Evolutionary conservation across 2,329 filamentous ascomycete genomes (phyloP).

Genomic region (Phaeosphaeriaceae sp.): DNA sequence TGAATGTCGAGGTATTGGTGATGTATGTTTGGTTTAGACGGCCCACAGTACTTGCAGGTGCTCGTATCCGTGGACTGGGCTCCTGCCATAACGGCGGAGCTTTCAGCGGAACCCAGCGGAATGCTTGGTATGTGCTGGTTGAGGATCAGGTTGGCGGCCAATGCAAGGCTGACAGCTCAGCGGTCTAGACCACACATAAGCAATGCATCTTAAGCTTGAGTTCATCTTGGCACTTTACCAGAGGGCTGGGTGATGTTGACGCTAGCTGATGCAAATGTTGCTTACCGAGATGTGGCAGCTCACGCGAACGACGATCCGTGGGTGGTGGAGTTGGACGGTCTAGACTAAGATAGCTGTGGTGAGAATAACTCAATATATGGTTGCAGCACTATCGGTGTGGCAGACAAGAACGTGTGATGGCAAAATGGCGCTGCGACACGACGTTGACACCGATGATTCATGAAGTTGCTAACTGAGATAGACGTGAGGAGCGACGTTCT

Average conservation of each 20-base stretch:
- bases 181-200: slow-evolving; percentile 7
- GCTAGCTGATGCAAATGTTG: neutral
- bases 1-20: slow-evolving; percentile 15
- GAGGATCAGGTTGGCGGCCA: neutral
- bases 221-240: neutral
- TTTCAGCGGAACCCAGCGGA: slow-evolving; percentile 3
- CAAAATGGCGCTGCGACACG: neutral
- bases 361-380: neutral
- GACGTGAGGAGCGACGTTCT: neutral
- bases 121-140: slow-evolving; percentile 3
- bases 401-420: neutral
- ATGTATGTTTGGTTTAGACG: neutral
- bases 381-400: neutral
- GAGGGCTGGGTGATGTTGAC: neutral
- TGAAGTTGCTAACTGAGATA: neutral
- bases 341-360: neutral
- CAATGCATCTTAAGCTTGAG: neutral
- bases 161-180: slow-evolving; percentile 1
- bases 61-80: neutral
- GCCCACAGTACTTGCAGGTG: slow-evolving; percentile 2
- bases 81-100: slow-evolving; percentile 4
- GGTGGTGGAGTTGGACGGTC: neutral
- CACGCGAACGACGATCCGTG: neutral
- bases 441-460: neutral
- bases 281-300: neutral